A percentile compares a stretch with the other conserved stretches of the same genome.
These are phyloP conservation scores for Cercospora nicotianae DNA, from an alignment of 2,329 filamentous ascomycete genomes.

Conservation along the genomic window DNA sequence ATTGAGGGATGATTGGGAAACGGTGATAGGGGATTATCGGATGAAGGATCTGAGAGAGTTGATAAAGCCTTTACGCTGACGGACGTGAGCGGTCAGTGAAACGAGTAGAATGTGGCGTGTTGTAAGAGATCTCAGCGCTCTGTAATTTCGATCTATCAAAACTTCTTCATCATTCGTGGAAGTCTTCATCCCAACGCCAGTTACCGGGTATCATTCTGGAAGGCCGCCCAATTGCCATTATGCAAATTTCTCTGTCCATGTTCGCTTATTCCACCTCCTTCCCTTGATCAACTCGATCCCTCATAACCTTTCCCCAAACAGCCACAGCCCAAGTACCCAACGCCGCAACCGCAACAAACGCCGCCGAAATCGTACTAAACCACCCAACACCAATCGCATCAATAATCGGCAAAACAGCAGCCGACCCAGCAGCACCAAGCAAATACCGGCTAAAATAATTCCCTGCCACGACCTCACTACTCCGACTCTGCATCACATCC, in stretches of 20 bases:
- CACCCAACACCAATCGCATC: slow-evolving; percentile 74
- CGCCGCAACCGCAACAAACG: slow-evolving; percentile 53
- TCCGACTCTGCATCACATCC: slow-evolving; percentile 72
- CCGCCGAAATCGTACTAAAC: slow-evolving; percentile 70
- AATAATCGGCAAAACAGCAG: slow-evolving; percentile 72
- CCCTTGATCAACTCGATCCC: slow-evolving; percentile 25
- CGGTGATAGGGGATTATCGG: slow-evolving; percentile 38
- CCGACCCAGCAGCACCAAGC: slow-evolving; percentile 69
- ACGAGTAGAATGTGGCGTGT: neutral
- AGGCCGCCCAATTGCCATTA: neutral
- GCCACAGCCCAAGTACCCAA: slow-evolving; percentile 49
- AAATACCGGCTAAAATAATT: slow-evolving; percentile 79
- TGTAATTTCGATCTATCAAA: neutral
- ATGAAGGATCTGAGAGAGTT: slow-evolving; percentile 28
- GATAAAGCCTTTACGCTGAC: slow-evolving; percentile 22
- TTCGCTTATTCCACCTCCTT: slow-evolving; percentile 20
- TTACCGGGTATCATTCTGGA: neutral
- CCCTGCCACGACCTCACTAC: slow-evolving; percentile 69
- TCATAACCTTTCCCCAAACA: slow-evolving; percentile 27
- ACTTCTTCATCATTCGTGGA: neutral
- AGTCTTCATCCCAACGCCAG: neutral
- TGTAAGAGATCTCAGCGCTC: neutral
- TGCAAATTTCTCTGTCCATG: neutral
- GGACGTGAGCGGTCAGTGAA: neutral
- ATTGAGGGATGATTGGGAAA: slow-evolving; percentile 64